Conservation (phyloP, 1,139 yeast species). For the Protomyces pachydermus region DNA sequence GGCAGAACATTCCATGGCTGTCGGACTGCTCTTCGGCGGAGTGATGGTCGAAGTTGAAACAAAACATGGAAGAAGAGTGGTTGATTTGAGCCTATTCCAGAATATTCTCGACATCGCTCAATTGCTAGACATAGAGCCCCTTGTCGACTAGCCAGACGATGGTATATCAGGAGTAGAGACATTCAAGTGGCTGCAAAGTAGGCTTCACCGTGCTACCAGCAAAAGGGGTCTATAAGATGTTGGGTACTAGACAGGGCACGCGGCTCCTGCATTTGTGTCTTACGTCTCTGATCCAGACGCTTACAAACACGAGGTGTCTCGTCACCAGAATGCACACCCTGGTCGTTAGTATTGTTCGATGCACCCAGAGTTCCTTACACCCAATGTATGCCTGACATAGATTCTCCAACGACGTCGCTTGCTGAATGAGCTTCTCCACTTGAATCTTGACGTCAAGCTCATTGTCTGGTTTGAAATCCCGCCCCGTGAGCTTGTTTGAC, state of each 20-base stretch:
- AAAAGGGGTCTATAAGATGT: too few species aligned
- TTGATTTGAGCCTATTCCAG: neutral
- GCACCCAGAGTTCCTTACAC: constrained; percentile 82
- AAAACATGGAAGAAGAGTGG: neutral
- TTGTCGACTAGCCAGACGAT: neutral
- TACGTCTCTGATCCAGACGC: too few species aligned
- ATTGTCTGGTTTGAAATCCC: constrained; percentile 70
- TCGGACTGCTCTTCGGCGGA: neutral
- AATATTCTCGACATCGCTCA: neutral
- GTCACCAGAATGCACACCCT: neutral
- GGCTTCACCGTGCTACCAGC: too few species aligned
- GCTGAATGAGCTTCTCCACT: constrained; percentile 88
- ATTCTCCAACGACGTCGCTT: constrained; percentile 94
- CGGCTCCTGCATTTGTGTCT: too few species aligned
- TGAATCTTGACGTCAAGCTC: constrained; percentile 81
- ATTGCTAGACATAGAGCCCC: neutral
- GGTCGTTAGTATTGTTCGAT: constrained; percentile 36
- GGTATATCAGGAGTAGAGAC: too few species aligned
- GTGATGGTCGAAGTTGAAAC: neutral
- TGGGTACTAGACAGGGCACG: too few species aligned
- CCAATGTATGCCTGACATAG: constrained; percentile 96
- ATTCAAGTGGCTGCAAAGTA: too few species aligned
- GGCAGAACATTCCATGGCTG: neutral
- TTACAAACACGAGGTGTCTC: too few species aligned
- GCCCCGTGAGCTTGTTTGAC: constrained; percentile 87